Base-by-base conservation (phyloP, 2,329 filamentous ascomycete species). In the Hypoxylon sp. region DNA sequence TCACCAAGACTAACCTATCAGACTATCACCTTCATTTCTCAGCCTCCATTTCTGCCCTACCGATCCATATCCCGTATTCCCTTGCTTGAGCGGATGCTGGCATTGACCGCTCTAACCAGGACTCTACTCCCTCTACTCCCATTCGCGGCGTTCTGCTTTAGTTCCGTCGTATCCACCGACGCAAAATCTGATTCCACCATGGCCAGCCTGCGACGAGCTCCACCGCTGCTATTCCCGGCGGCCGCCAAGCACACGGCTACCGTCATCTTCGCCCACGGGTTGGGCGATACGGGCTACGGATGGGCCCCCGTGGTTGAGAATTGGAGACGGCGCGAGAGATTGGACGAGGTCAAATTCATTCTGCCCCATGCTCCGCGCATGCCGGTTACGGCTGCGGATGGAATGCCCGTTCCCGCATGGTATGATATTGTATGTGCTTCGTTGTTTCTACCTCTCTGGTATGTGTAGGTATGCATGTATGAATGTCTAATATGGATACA, bases 281-380 rank as follows among this genome's bases (percentile, higher is more conserved):
- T 99, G 39, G 95, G 95, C 67, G 95, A 98, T 76, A 90, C 84
- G 28, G 91, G 91, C 44, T 82, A 87, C 69, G 91, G 91, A 70
- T 94, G 92, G 94, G 85, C 91, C 46, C 88, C 87, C 59, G 86
- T 95, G 19, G 93, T 95, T 30, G 90, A 97, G 81, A 93, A 94
- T 78, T 97, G 91, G 90, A 89, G 93, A 57, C 85, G 89, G 32
- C 86, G 91, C 53, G 86, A 88, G 77, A 89, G 90, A 74, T 92
- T 98, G 68, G 87, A 93, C 60, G 91, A 97, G 79, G 92, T 97
- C 76, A 91, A 94, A 75, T 98, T 98, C 78, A 87, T 99, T 74
- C 90, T 99, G 77, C 95, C 95, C 15, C 92, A 97, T 80, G 95
- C 95, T 26, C 93, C 94, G 4, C 80, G 79, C 37, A 95, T 97